Evolutionary conservation across 495 filamentous ascomycete genomes (phyloP), one percentile per base, ranked within the genome.

Genomic region (Achaetomiella virescens): DNA sequence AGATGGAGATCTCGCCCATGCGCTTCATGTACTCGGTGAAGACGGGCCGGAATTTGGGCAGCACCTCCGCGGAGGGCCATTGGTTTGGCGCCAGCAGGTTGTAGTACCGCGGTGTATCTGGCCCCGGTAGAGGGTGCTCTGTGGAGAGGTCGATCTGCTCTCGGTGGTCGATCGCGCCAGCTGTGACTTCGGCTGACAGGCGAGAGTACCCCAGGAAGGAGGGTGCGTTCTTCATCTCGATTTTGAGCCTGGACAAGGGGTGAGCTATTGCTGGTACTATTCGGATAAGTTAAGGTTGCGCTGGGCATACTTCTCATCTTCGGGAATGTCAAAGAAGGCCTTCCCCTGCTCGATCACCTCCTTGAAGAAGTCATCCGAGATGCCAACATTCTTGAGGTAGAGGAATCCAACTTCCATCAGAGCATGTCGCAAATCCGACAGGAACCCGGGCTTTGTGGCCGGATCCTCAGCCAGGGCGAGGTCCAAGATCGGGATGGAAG

Each of bases 101-200:
- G 60, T 85, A 78, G 70, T 92, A 92, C 6, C 84, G 68, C 1
- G 91, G 91, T 35, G 85, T 82, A 17, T 69, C 68, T 0, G 81
- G 75, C 0, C 67, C 72, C 0, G 87, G 89, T 0, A 86, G 58
- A 0, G 87, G 78, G 49, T 92, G 83, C 41, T 90, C 85, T 0
- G 88, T 86, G 29, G 85, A 84, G 49, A 96, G 81, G 74, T 98
- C 92, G 59, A 97, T 88, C 67, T 97, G 92, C 64, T 98, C 93
- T 3, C 93, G 80, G 74, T 84, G 81, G 71, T 89, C 86, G 56
- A 78, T 71, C 6, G 66, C 70, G 38, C 79, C 78, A 24, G 77
- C 78, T 18, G 81, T 84, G 59, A 85, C 78, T 60, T 86, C 83
- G 44, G 81, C 81, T 5, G 78, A 79, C 18, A 86, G 77, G 12